Evolutionary conservation across 768 basidiomycete species (phyloP).

Genomic region (Scleroderma citrinum): DNA sequence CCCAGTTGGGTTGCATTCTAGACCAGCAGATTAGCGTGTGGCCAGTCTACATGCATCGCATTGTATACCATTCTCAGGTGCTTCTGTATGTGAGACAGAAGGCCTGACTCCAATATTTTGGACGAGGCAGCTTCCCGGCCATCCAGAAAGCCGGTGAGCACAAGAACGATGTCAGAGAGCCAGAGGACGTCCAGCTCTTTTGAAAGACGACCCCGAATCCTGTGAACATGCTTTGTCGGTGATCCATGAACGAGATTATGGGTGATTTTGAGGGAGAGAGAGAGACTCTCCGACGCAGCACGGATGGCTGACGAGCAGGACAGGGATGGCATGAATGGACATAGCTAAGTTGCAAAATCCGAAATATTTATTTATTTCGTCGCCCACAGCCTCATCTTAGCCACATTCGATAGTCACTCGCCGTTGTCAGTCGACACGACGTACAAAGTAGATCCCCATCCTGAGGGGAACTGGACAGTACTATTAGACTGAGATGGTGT

Average conservation of each 20-base stretch:
- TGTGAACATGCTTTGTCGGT: slow-evolving; percentile 25
- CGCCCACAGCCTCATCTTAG: slow-evolving; percentile 25
- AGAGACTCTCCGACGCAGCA: slow-evolving; percentile 38
- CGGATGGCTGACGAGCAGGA: slow-evolving; percentile 31
- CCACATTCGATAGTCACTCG: slow-evolving; percentile 15
- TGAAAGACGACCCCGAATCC: slow-evolving; percentile 30
- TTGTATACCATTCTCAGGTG: slow-evolving; percentile 45
- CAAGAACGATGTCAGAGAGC: slow-evolving; percentile 44
- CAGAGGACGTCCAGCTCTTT: slow-evolving; percentile 44
- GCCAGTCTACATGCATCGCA: not conserved
- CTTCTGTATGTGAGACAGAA: slow-evolving; percentile 42
- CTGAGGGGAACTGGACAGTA: slow-evolving; percentile 10
- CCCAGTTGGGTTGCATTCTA: slow-evolving; percentile 60
- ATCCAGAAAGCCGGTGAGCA: slow-evolving; percentile 51
- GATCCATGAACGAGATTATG: slow-evolving; percentile 37
- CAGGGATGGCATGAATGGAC: slow-evolving; percentile 28
- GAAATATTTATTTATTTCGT: slow-evolving; percentile 17
- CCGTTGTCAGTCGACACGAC: slow-evolving; percentile 2
- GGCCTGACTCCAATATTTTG: slow-evolving; percentile 43
- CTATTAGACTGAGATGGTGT: slow-evolving; percentile 26
- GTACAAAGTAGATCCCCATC: slow-evolving; percentile 8
- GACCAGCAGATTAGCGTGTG: slow-evolving; percentile 9
- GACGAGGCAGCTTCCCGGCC: slow-evolving; percentile 33
- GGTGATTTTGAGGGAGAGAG: slow-evolving; percentile 40
- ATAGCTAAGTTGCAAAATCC: slow-evolving; percentile 22